Evolutionary conservation across 495 filamentous ascomycete genomes (phyloP), one percentile per base, ranked within the genome.

Genomic region (Tuber borchii): DNA sequence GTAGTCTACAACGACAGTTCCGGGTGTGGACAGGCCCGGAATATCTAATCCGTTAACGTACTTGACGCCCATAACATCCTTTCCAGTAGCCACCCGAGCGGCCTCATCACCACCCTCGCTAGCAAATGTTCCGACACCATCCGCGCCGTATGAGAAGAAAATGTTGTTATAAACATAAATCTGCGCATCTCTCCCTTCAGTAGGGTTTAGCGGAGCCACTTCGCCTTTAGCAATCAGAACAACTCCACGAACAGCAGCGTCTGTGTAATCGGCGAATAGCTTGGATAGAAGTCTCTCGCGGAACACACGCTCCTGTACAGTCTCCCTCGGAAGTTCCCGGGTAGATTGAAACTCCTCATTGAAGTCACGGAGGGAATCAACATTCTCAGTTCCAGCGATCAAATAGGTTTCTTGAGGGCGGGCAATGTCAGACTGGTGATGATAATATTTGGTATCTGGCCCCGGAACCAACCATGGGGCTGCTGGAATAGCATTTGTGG

Each of bases 151-250:
- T 4, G 95, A 98, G 87, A 95, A 98, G 87, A 99, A 99, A 75
- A 99, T 92, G 85, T 98, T 98, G 86, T 98, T 98, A 85, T 97
- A 98, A 22, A 99, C 94, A 83, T 97, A 99, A 77, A 99, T 99
- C 85, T 98, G 96, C 4, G 96, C 96, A 84, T 98, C 94, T 70
- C 87, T 88, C 71, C 86, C 90, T 84, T 99, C 96, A 1, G 95
- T 98, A 14, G 96, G 96, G 85, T 99, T 99, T 72, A 99, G 85
- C n/a, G 96, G 93, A 46, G 94, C 91, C 73, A 99, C 90, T 84
- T 99, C 96, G 48, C 95, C 96, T 74, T 92, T 89, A 39, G 93
- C 95, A 75, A 99, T 94, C 68, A 98, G 85, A 45, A 97, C 91
- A n/a, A 95, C 96, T 71, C 96, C 96, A 61, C 93, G 90, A 43